Base-by-base conservation (phyloP, 2,329 filamentous ascomycete genomes). In the Ophiocordyceps camponoti-leonardi region DNA sequence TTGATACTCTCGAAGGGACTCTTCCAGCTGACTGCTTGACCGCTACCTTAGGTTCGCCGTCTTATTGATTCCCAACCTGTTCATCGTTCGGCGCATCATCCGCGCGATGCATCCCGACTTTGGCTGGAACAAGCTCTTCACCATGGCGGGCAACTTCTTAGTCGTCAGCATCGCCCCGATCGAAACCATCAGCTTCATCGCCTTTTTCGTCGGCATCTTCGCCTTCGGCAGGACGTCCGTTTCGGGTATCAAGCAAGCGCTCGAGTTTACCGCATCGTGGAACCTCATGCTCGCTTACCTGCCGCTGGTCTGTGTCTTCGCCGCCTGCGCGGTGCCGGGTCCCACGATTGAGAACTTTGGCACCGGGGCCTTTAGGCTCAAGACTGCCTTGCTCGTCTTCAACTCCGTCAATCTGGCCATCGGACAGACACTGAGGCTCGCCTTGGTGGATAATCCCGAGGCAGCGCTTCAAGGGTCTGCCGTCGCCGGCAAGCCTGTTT, bases 31-130 rank as follows among this genome's bases (percentile, higher is more conserved):
- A 33, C 13, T 6, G 7, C 2, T 28, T 33, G 30, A 6, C 4
- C 14, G 13, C 12, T 31, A 3, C 12, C 13, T n/a, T 22, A 58
- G 64, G 23, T 58, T 61, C 12, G 52, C 61, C 8, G 46, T 63
- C 16, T 30, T 63, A 22, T 65, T 63, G 43, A 50, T 61, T 30
- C 50, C 63, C 48, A 65, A 66, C 49, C 54, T 66, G n/a, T 55
- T 66, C 48, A 61, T 66, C 46, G 58, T 58, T 2, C 62, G 64
- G 48, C 61, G 64, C 39, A 53, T 66, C 22, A 49, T 65, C 4
- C 61, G 64, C 42, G 60, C 63, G 2, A 57, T 58, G 44, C 62
- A 62, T 31, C 63, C 63, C 11, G 16, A 20, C 12, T 37, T 62
- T 7, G 64, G 63, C 46, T 66, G 63, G 63, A 52, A 56, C 20